Conservation (phyloP, 352 stramenopile species). For the Aphanomyces astaci region DNA sequence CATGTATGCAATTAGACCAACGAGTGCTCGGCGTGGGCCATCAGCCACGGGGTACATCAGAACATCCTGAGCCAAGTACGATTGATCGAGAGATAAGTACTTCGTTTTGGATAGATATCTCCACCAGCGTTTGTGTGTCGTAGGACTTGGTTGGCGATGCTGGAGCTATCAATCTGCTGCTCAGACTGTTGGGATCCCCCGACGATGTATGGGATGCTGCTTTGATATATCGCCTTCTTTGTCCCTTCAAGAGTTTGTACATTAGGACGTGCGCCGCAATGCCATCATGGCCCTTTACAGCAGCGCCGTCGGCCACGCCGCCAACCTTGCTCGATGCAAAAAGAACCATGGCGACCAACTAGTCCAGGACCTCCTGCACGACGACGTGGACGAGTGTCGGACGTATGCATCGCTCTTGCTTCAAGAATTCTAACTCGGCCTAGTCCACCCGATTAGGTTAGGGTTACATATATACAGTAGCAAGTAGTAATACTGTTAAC, state of each 20-base stretch:
- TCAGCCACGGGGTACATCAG: conserved; percentile 14
- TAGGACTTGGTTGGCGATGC: conserved; percentile 17
- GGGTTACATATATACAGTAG: too few relatives aligned
- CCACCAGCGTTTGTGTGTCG: background rate
- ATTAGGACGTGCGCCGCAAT: conserved; percentile 12
- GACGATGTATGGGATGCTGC: conserved; percentile 2
- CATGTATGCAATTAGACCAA: conserved; percentile 2
- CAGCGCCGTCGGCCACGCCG: background rate
- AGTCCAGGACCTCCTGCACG: conserved; percentile 6
- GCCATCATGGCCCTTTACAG: conserved; percentile 16
- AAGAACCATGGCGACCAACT: background rate
- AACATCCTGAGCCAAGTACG: conserved; percentile 10
- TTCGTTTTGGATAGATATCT: too few relatives aligned
- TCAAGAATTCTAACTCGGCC: background rate
- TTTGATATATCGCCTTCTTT: background rate
- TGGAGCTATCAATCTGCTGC: conserved; percentile 1
- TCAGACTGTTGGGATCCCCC: background rate
- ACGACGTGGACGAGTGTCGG: conserved; percentile 8
- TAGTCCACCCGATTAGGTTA: too few relatives aligned
- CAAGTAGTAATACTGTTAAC: too few relatives aligned
- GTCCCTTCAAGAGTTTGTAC: background rate
- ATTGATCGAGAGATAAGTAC: too few relatives aligned
- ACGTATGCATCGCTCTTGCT: conserved; percentile 2
- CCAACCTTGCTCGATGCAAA: conserved; percentile 10
- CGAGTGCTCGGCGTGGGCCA: conserved; percentile 15